Base-by-base conservation (phyloP, 2,329 filamentous ascomycete species). In the Exserohilum turcica region DNA sequence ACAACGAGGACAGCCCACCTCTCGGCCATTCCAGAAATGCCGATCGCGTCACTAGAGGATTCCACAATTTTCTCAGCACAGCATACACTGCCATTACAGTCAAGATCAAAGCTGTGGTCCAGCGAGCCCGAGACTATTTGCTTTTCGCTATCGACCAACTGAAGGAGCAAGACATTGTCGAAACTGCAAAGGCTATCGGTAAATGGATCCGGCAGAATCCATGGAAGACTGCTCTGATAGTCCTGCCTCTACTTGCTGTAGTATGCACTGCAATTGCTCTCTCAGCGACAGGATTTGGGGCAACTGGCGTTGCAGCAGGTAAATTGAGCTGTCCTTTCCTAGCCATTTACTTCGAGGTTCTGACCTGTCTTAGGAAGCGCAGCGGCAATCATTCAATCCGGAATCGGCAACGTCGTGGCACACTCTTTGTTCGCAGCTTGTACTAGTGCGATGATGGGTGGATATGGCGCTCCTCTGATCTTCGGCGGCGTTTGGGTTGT, bases 381-480 rank as follows among this genome's bases (percentile, higher is more conserved):
- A 3, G 67, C 64, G 1, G 65, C 69, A 1, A 54, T 37, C 1
- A 59, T 63, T 1, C 69, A 72, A 15, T 58, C 63, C 0, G 29
- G 48, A 0, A 66, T 64, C 6, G 66, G 64, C 3, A 62, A 43
- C 10, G 61, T 67, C 1, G 58, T 43, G 4, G 65, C 61, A 0
- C 52, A 58, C 13, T 63, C 61, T 0, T n/a, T 56, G 0, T 71
- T 72, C 16, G 61, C 67, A 1, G 46, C 52, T 2, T 47, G 65
- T 3, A 62, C 61, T 2, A 70, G 66, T 29, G 68, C 67, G 0
- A 59, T 45, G 3, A 72, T 68, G 65, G 64, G 52, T 5, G 68
- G 68, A 0, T 64, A 45, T 32, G 64, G 64, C 2, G 46, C 40
- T 5, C 6, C 24, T 2, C 46, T 62, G n/a, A 54, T 68, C 2